Conservation (phyloP, 2,329 filamentous ascomycete genomes). For the Drechslerella coelobrocha region DNA sequence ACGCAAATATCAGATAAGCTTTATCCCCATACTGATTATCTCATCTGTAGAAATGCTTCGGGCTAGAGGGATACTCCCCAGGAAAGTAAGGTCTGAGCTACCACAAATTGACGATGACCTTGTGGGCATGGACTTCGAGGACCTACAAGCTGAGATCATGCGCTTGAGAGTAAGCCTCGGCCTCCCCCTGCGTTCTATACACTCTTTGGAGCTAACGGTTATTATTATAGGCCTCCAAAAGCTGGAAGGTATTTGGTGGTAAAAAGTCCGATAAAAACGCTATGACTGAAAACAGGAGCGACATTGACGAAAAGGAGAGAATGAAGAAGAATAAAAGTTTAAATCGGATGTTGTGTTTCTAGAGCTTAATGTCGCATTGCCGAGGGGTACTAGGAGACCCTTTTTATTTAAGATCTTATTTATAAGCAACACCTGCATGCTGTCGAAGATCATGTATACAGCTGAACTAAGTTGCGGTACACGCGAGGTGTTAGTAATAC, state of each 20-base stretch:
- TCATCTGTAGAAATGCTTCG: slow-evolving; percentile 15
- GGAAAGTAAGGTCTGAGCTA: background rate
- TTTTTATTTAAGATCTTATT: too few relatives aligned
- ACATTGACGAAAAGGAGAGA: too few relatives aligned
- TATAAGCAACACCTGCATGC: too few relatives aligned
- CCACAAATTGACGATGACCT: slow-evolving; percentile 20
- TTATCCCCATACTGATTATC: background rate
- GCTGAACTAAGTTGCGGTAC: too few relatives aligned
- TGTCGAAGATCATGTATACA: too few relatives aligned
- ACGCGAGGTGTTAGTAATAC: too few relatives aligned
- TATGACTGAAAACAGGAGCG: too few relatives aligned
- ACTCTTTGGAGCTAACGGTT: background rate
- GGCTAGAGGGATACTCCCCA: slow-evolving; percentile 4
- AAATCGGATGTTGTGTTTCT: too few relatives aligned
- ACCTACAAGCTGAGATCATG: slow-evolving; percentile 23
- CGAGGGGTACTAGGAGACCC: too few relatives aligned
- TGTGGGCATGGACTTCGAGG: slow-evolving; percentile 17
- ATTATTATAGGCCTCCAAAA: slow-evolving; percentile 2
- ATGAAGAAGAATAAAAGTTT: too few relatives aligned
- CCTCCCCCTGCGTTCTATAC: background rate
- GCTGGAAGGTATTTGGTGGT: background rate
- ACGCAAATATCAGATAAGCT: background rate
- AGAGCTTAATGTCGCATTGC: too few relatives aligned
- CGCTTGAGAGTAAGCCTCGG: slow-evolving; percentile 25
- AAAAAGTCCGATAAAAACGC: too few relatives aligned